Evolutionary conservation across 2,329 filamentous ascomycete species (phyloP).

Genomic region (Colletotrichum sp.): DNA sequence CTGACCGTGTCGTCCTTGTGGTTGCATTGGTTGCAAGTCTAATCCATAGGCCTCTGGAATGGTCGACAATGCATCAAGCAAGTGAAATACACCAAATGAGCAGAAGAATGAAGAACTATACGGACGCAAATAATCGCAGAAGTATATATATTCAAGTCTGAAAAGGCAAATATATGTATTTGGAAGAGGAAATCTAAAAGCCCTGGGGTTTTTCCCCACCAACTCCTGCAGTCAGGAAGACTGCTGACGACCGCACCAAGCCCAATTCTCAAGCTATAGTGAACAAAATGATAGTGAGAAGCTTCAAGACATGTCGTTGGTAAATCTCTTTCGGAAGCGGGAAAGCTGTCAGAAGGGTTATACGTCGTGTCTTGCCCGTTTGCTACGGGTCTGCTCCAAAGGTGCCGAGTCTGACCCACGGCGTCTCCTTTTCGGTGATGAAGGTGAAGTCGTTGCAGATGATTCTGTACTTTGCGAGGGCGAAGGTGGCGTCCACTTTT

Average conservation of each 20-base stretch:
- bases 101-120: background rate
- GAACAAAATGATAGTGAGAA: background rate
- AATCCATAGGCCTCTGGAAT: background rate
- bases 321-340: background rate
- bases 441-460: background rate
- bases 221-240: background rate
- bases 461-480: background rate
- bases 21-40: background rate
- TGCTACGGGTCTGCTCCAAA: conserved; percentile 11
- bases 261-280: background rate
- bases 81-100: background rate
- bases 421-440: conserved; percentile 15
- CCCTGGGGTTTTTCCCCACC: background rate
- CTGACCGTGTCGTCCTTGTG: background rate
- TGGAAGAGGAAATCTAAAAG: background rate
- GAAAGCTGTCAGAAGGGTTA: background rate
- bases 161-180: background rate
- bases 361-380: conserved; percentile 27
- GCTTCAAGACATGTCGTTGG: background rate
- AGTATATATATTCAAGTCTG: background rate
- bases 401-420: conserved; percentile 22
- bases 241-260: background rate
- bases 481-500: background rate
- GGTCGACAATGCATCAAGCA: background rate
- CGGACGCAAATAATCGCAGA: background rate